Percentiles rank a stretch among this genome's conserved stretches.
Conservation (phyloP, 805 yeast species). For the Pichia gijzeniarum region DNA sequence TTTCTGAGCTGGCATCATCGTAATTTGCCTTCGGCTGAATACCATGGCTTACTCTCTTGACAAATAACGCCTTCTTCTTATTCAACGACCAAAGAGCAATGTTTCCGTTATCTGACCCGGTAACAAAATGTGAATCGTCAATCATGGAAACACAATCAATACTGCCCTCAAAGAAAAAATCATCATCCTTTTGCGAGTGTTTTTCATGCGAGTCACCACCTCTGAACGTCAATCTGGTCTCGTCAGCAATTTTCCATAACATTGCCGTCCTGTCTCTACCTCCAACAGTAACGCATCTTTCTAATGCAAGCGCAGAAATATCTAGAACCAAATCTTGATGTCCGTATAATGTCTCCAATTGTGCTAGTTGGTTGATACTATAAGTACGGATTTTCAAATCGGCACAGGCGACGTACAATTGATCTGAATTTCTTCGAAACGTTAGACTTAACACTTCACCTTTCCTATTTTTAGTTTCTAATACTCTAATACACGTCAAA, state of each 20-base stretch:
- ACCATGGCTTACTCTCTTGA: slow-evolving; percentile 74
- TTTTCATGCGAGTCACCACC: slow-evolving; percentile 65
- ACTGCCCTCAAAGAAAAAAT: slow-evolving; percentile 69
- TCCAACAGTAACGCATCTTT: slow-evolving; percentile 94
- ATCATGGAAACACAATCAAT: slow-evolving; percentile 86
- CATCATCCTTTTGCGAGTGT: slow-evolving; percentile 24
- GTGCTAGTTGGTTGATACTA: slow-evolving; percentile 79
- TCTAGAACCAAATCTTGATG: slow-evolving; percentile 89
- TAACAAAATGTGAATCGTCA: slow-evolving; percentile 87
- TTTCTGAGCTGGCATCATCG: slow-evolving; percentile 50
- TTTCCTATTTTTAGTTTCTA: slow-evolving; percentile 66
- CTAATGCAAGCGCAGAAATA: slow-evolving; percentile 73
- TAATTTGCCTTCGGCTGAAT: slow-evolving; percentile 36
- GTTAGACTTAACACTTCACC: slow-evolving; percentile 67
- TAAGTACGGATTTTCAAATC: slow-evolving; percentile 87
- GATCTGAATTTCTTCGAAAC: slow-evolving; percentile 77
- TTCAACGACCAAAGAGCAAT: slow-evolving; percentile 84
- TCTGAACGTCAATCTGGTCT: slow-evolving; percentile 85
- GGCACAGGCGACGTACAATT: slow-evolving; percentile 86
- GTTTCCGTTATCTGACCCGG: slow-evolving; percentile 94
- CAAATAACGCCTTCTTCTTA: slow-evolving; percentile 80
- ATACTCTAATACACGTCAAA: slow-evolving; percentile 65
- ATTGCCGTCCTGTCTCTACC: slow-evolving; percentile 91
- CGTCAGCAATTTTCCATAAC: slow-evolving; percentile 96
- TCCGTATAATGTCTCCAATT: slow-evolving; percentile 86